Evolutionary conservation across 768 basidiomycete species (phyloP), one percentile per base, ranked within the genome.

Genomic region (Pisolithus marmoratus): DNA sequence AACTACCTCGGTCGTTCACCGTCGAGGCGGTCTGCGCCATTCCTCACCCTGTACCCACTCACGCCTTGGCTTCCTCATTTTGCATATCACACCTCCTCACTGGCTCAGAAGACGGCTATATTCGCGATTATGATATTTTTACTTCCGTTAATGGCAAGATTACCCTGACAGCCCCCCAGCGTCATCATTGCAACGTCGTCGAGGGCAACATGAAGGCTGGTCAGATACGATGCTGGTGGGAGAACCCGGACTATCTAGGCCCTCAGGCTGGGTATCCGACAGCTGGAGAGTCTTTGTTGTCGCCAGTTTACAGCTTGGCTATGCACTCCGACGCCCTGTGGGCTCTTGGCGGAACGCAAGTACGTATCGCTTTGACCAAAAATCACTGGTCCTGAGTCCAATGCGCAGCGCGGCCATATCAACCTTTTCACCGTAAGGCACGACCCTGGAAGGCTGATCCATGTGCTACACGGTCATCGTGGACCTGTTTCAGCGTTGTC

Each of bases 291-390:
- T 58, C 72, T 20, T 60, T 74, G 20, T 65, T 81, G 42, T 80
- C 83, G 20, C 85, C 95, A 9, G 91, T 96, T 17, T 92, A 94
- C 68, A 94, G 92, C 62, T 75, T 99, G 63, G 83, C 83, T 8
- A 85, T 94, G 75, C 94, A 98, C 50, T 85, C 87, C 3, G 94
- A 98, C 67, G 96, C 90, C 12, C 72, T 99, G 8, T 99, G 94
- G 93, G 79, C 86, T 17, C 74, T 97, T 51, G 84, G 89, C 22
- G 96, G 96, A 14, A 88, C 86, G 34, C 80, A 90, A 60, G 94
- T 94, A 68, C 56, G 84, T 70, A 56, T 52, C 49, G 36, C 49
- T 26, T 47, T 56, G 49, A 53, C 54, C 29, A 55, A 54, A 38
- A 46, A 56, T 59, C 42, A n/a, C 38, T 48, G 36, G 46, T 47